Percentiles rank a stretch among this genome's conserved stretches.
phyloP scores from a whole-genome alignment of 805 yeast species.

The Hanseniaspora lindneri region DNA sequence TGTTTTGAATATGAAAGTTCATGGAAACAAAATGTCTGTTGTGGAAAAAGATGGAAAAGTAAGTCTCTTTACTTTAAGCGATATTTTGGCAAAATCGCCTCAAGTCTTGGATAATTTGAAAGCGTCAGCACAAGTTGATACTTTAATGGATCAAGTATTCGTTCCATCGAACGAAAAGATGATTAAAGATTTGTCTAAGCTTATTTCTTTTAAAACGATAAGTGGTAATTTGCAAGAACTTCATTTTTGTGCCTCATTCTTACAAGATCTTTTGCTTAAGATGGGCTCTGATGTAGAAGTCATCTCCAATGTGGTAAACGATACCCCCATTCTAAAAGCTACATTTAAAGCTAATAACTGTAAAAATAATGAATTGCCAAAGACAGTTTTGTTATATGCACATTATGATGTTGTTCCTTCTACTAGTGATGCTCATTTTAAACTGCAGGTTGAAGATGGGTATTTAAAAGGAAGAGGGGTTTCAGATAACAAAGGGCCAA shows the following conservation, averaged over 20 bases:
- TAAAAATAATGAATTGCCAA: slow-evolving; percentile 17
- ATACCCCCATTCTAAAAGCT: slow-evolving; percentile 75
- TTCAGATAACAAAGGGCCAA: slow-evolving; percentile 90
- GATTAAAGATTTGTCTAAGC: slow-evolving; percentile 10
- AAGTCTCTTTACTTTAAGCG: neutral
- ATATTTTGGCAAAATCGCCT: neutral
- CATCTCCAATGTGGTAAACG: slow-evolving; percentile 33
- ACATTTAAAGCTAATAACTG: slow-evolving; percentile 39
- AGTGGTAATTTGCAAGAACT: slow-evolving; percentile 24
- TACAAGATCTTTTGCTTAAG: slow-evolving; percentile 48
- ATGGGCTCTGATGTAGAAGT: slow-evolving; percentile 41
- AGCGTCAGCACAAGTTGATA: no score
- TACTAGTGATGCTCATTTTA: slow-evolving; percentile 76
- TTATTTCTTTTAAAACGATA: slow-evolving; percentile 10
- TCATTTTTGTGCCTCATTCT: slow-evolving; percentile 70
- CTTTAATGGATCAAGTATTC: no score
- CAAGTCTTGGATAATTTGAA: neutral
- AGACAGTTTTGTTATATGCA: slow-evolving; percentile 75
- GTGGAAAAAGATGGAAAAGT: slow-evolving; percentile 14
- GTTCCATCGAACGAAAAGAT: neutral
- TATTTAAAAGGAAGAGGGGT: slow-evolving; percentile 85
- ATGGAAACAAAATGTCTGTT: slow-evolving; percentile 1
- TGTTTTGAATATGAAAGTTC: slow-evolving; percentile 4
- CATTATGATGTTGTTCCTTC: slow-evolving; percentile 80
- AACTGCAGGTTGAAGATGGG: slow-evolving; percentile 66